Conservation (phyloP, 495 filamentous ascomycete genomes). For the Lepidopterella palustris region DNA sequence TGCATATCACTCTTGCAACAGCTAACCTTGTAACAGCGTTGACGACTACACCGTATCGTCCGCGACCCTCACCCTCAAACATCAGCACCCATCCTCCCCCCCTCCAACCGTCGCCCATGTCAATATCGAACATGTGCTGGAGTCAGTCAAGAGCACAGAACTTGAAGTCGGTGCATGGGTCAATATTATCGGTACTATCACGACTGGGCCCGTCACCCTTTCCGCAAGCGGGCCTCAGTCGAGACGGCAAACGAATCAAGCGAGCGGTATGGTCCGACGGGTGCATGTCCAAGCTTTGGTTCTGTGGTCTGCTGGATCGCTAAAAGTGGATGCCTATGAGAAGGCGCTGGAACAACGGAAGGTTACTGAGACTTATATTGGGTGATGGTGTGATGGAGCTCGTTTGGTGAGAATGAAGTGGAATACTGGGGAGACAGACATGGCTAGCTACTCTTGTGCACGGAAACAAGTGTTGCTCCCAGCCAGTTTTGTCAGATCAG, state of each 20-base stretch:
- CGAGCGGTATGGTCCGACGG: not conserved
- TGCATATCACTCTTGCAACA: not conserved
- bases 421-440: too few species aligned
- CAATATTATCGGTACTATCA: constrained; percentile 80
- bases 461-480: too few species aligned
- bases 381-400: too few species aligned
- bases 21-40: constrained; percentile 47
- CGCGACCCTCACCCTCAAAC: constrained; percentile 59
- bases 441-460: too few species aligned
- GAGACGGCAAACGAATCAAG: not conserved
- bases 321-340: not conserved
- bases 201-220: not conserved
- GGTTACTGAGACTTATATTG: not conserved
- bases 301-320: not conserved
- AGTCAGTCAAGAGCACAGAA: constrained; percentile 50
- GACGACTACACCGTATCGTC: constrained; percentile 54
- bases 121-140: constrained; percentile 64
- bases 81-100: constrained; percentile 51
- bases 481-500: too few species aligned
- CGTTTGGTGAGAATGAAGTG: too few species aligned
- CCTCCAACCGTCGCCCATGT: constrained; percentile 47
- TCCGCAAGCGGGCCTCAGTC: not conserved
- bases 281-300: not conserved
- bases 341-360: constrained; percentile 1
- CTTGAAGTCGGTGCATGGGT: constrained; percentile 78